phyloP scores from a whole-genome alignment of 352 stramenopile species.

The Globisporangium cylindrosporum region DNA sequence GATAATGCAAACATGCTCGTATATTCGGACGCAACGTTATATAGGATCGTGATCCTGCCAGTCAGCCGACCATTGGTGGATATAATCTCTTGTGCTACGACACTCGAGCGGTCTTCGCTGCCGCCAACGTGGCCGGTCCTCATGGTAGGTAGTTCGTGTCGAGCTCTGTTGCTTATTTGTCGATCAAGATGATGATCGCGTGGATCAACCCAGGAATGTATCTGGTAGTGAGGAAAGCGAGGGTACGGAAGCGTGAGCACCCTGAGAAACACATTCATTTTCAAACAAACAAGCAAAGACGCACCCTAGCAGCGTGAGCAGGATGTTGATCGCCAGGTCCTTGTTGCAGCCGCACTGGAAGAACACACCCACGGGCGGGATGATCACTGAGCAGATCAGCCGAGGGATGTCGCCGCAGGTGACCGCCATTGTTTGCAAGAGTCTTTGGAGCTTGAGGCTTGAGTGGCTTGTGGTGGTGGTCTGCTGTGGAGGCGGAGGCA shows the following conservation, averaged over 20 bases:
- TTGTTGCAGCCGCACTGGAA: conserved; percentile 38
- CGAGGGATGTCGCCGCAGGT: conserved; percentile 69
- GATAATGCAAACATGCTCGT: neutral
- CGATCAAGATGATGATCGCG: conserved; percentile 71
- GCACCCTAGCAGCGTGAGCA: conserved; percentile 63
- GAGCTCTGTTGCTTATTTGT: conserved; percentile 29
- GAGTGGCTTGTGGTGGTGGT: neutral
- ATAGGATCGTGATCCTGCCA: neutral
- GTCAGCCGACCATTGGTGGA: neutral
- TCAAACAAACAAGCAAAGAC: conserved; percentile 8
- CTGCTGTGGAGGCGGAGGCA: neutral
- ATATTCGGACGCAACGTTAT: neutral
- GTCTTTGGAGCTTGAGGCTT: neutral
- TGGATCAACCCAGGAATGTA: conserved; percentile 74
- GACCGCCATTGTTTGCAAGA: conserved; percentile 36
- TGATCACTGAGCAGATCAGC: conserved; percentile 66
- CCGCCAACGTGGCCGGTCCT: neutral
- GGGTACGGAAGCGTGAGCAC: neutral
- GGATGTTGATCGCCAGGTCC: conserved; percentile 60
- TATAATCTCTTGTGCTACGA: neutral
- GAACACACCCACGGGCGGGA: conserved; percentile 39
- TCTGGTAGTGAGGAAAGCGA: conserved; percentile 14
- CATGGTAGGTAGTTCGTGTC: neutral
- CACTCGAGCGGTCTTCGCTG: neutral
- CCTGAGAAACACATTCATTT: neutral